Evolutionary conservation across 371 early-diverging fungal genomes (phyloP).

Genomic region (Vairimorpha necatrix): DNA sequence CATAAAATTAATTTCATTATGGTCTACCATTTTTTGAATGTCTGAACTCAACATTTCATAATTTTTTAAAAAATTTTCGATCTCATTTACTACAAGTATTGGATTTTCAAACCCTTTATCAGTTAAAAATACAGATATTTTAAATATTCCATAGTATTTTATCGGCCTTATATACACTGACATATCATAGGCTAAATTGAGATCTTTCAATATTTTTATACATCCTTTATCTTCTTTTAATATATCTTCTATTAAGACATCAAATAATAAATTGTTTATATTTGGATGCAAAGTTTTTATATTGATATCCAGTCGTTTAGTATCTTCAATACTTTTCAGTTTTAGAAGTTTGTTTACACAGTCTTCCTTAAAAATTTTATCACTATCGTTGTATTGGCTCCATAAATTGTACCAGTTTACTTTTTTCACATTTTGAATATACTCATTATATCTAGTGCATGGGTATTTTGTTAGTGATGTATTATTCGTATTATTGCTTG

Average conservation of each 20-base stretch:
- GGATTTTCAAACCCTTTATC: slow-evolving; percentile 17
- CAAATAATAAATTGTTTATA: not conserved
- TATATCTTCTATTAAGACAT: not conserved
- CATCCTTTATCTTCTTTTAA: not conserved
- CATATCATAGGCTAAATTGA: slow-evolving; percentile 33
- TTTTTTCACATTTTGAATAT: not conserved
- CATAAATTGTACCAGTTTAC: not conserved
- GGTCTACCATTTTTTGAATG: slow-evolving; percentile 18
- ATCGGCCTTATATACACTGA: slow-evolving; percentile 5
- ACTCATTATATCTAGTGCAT: not conserved
- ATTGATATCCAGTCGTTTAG: slow-evolving; percentile 2
- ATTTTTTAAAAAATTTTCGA: slow-evolving; percentile 35
- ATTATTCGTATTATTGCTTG: not conserved
- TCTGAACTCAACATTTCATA: slow-evolving; percentile 12
- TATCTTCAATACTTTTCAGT: slow-evolving; percentile 46
- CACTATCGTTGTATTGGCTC: not conserved
- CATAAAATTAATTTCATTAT: slow-evolving; percentile 40
- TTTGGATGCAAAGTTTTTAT: not conserved
- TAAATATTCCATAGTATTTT: slow-evolving; percentile 34
- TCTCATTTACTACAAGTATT: not conserved
- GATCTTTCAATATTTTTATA: slow-evolving; percentile 43
- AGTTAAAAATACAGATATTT: slow-evolving; percentile 44
- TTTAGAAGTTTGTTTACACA: slow-evolving; percentile 40
- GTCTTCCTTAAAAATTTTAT: slow-evolving; percentile 22
- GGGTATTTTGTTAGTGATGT: no score